Evolutionary conservation across 805 yeast species (phyloP).

Genomic region (Nakazawaea siamensis): DNA sequence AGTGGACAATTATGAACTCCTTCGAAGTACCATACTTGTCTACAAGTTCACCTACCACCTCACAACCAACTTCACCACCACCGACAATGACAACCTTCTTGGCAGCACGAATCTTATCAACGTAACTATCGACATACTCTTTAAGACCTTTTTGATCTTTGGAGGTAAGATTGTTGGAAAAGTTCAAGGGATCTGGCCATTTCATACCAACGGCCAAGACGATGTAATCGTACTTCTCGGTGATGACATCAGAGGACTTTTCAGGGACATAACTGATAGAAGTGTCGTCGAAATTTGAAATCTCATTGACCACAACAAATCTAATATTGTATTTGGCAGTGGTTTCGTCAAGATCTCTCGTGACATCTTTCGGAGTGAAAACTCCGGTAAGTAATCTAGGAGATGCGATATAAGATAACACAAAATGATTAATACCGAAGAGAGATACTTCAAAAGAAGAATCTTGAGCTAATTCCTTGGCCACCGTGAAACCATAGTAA

Average conservation of each 20-base stretch:
- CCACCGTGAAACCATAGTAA: slow-evolving; percentile 2
- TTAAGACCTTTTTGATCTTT: slow-evolving; percentile 9
- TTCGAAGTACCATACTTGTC: slow-evolving; percentile 16
- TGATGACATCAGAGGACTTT: slow-evolving; percentile 3
- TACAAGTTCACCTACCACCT: slow-evolving; percentile 24
- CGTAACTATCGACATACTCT: slow-evolving; percentile 12
- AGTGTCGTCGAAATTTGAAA: slow-evolving; percentile 13
- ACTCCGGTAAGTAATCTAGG: slow-evolving; percentile 12
- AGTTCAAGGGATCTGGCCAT: slow-evolving; percentile 20
- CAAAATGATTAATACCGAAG: slow-evolving; percentile 12
- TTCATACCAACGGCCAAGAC: slow-evolving; percentile 23
- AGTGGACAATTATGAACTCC: slow-evolving; percentile 18
- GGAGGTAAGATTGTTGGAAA: background rate
- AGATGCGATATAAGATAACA: slow-evolving; percentile 11
- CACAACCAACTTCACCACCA: slow-evolving; percentile 24
- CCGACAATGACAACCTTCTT: slow-evolving; percentile 23
- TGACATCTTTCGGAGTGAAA: slow-evolving; percentile 2
- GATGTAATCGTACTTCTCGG: slow-evolving; percentile 16
- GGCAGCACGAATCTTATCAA: slow-evolving; percentile 14
- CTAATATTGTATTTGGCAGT: slow-evolving; percentile 16
- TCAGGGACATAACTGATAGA: slow-evolving; percentile 11
- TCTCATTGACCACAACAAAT: slow-evolving; percentile 15
- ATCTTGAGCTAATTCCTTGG: background rate
- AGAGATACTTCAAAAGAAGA: slow-evolving; percentile 10
- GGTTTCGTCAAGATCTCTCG: slow-evolving; percentile 8